These are phyloP conservation scores for Vigna reflexopilosa DNA, from an alignment of 306 rosid genomes.

Conservation along the genomic window DNA sequence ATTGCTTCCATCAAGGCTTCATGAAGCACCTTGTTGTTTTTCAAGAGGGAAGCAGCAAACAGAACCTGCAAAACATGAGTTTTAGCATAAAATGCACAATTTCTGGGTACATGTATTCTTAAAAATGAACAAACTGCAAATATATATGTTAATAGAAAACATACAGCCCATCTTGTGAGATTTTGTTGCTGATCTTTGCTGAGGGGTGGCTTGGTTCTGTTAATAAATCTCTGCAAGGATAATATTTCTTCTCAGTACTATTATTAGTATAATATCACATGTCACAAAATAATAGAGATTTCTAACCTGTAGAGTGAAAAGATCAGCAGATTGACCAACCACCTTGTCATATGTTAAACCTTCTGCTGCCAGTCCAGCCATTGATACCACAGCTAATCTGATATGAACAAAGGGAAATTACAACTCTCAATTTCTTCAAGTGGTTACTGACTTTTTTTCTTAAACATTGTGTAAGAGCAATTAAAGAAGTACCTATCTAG, in stretches of 20 bases:
- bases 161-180: constrained; percentile 98
- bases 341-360: constrained; percentile 91
- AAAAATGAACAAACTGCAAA: constrained; percentile 16
- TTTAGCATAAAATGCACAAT: background rate
- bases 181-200: constrained; percentile 96
- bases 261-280: constrained; percentile 7
- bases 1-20: constrained; percentile 76
- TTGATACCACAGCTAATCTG: constrained; percentile 92
- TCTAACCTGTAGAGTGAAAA: constrained; percentile 70
- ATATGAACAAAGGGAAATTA: constrained; percentile 7
- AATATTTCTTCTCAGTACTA: background rate
- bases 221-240: constrained; percentile 71
- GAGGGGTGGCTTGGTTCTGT: constrained; percentile 87
- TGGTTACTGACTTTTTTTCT: background rate
- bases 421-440: constrained; percentile 9
- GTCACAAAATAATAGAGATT: constrained; percentile 7
- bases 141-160: constrained; percentile 41
- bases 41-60: constrained; percentile 82
- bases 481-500: constrained; percentile 63
- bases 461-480: constrained; percentile 18
- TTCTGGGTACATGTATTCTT: background rate
- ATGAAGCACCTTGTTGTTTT: constrained; percentile 72
- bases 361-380: constrained; percentile 95
- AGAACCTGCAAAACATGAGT: constrained; percentile 62
- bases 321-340: constrained; percentile 88